A percentile compares a stretch with the other conserved stretches of the same genome.
phyloP scores from a whole-genome alignment of 2,329 filamentous ascomycete genomes.

The Pseudovirgaria hyperparasitica region DNA sequence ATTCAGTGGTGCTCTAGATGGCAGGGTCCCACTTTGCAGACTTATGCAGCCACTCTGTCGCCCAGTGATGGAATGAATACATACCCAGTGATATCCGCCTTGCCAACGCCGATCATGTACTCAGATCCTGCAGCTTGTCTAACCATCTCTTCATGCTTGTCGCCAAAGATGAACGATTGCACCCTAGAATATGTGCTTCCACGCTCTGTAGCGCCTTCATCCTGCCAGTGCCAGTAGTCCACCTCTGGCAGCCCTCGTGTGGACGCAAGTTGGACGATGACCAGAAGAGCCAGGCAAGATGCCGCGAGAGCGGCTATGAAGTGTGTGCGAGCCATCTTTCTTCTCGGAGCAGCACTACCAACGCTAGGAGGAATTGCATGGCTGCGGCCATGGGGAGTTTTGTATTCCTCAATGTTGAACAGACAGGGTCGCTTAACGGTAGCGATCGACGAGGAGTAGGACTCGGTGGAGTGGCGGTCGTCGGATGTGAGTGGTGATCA shows the following conservation, averaged over 20 bases:
- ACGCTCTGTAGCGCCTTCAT: too few species aligned
- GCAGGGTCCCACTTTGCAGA: too few species aligned
- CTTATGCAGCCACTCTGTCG: not conserved
- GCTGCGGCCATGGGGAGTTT: too few species aligned
- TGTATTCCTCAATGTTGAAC: too few species aligned
- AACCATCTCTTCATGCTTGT: slow-evolving; percentile 14
- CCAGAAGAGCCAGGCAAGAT: slow-evolving; percentile 19
- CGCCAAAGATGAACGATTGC: slow-evolving; percentile 15
- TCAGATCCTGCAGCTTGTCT: slow-evolving; percentile 23
- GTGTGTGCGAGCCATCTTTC: slow-evolving; percentile 29
- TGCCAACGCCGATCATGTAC: slow-evolving; percentile 56
- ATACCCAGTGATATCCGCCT: slow-evolving; percentile 60
- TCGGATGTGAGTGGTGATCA: too few species aligned
- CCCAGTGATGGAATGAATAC: not conserved
- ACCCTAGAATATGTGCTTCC: slow-evolving; percentile 9
- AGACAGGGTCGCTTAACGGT: too few species aligned
- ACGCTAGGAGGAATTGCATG: too few species aligned
- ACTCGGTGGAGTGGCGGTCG: too few species aligned
- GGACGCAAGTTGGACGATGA: slow-evolving; percentile 21
- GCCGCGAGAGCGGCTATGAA: slow-evolving; percentile 23
- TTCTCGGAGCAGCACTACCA: slow-evolving; percentile 9
- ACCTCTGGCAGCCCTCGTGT: slow-evolving; percentile 21
- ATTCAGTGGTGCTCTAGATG: too few species aligned
- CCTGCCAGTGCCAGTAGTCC: slow-evolving; percentile 22
- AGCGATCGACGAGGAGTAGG: too few species aligned